These are phyloP conservation scores for Psilocybe cyanescens DNA, from an alignment of 768 basidiomycete species.

Conservation along the genomic window DNA sequence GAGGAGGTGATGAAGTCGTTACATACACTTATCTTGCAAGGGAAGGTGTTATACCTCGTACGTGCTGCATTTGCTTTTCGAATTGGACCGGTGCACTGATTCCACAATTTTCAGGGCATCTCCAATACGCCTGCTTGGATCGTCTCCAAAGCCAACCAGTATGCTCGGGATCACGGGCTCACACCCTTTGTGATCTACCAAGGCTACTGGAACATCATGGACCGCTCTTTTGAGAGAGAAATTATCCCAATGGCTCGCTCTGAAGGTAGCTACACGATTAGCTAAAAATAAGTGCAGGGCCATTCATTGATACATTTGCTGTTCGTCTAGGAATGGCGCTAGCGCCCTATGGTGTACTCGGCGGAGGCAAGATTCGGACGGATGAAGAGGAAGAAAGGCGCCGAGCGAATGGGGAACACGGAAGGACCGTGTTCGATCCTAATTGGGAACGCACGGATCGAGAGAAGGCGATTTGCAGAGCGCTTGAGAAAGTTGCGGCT, in stretches of 20 bases:
- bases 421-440: slow-evolving; percentile 31
- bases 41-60: slow-evolving; percentile 56
- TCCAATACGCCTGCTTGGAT: slow-evolving; percentile 54
- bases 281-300: too few species aligned
- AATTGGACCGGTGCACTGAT: too few species aligned
- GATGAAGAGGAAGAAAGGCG: slow-evolving; percentile 43
- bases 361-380: slow-evolving; percentile 53
- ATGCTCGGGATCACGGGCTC: slow-evolving; percentile 49
- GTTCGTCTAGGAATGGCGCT: slow-evolving; percentile 31
- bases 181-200: slow-evolving; percentile 61
- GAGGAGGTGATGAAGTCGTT: slow-evolving; percentile 59
- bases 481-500: slow-evolving; percentile 52
- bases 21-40: slow-evolving; percentile 50
- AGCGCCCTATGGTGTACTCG: slow-evolving; percentile 37
- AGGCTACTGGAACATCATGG: slow-evolving; percentile 46
- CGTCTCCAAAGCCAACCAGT: slow-evolving; percentile 51
- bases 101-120: slow-evolving; percentile 30
- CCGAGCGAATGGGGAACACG: slow-evolving; percentile 37
- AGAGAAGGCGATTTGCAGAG: slow-evolving; percentile 44
- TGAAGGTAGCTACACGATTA: slow-evolving; percentile 31
- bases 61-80: too few species aligned
- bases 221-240: slow-evolving; percentile 56
- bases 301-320: slow-evolving; percentile 28
- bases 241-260: slow-evolving; percentile 50
- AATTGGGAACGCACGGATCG: slow-evolving; percentile 52